These are phyloP conservation scores for Arabis alpina DNA, from an alignment of 345 rosid species.

Conservation along the genomic window DNA sequence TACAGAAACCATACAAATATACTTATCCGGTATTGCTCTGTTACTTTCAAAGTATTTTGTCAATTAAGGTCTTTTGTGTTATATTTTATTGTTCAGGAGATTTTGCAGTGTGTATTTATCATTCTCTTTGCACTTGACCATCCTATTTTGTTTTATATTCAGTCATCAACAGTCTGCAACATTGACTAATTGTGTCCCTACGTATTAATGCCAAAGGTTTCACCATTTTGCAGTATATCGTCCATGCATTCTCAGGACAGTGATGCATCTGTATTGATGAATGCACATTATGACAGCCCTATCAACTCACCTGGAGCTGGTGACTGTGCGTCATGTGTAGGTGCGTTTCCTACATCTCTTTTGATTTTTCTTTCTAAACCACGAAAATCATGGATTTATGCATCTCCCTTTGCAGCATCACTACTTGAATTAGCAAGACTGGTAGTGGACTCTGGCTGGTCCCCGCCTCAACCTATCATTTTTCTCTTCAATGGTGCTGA, in stretches of 20 bases:
- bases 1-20: conserved; percentile 94
- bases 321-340: conserved; percentile 97
- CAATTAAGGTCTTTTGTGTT: conserved; percentile 10
- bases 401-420: conserved; percentile 65
- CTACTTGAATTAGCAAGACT: conserved; percentile 89
- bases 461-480: conserved; percentile 80
- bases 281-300: conserved; percentile 95
- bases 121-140: too few relatives aligned
- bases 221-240: conserved; percentile 64
- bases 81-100: neutral
- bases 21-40: conserved; percentile 65
- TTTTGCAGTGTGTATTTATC: neutral
- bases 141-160: neutral
- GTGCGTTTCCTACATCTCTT: conserved; percentile 49
- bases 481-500: conserved; percentile 97
- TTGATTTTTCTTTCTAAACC: conserved; percentile 7
- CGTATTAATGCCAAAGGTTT: conserved; percentile 18
- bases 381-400: conserved; percentile 25
- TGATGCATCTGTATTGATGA: conserved; percentile 81
- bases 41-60: neutral
- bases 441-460: conserved; percentile 80
- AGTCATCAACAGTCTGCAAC: conserved; percentile 14
- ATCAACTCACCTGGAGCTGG: conserved; percentile 97
- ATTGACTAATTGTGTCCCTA: conserved; percentile 31
- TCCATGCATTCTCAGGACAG: conserved; percentile 62